Conservation (phyloP, 352 stramenopile genomes). For the Globisporangium emineosum region DNA sequence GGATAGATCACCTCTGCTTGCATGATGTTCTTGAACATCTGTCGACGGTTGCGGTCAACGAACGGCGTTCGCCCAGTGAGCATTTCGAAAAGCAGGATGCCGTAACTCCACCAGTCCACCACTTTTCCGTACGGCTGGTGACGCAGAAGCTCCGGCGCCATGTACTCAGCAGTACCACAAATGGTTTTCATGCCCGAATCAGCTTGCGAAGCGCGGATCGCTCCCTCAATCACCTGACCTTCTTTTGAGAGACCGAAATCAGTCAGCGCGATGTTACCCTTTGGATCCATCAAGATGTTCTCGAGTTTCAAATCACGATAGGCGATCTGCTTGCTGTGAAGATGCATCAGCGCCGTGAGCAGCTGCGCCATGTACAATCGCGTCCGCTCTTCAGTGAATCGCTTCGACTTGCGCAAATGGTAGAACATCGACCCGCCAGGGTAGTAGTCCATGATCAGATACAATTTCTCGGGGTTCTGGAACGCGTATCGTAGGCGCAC, state of each 20-base stretch:
- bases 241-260: constrained; percentile 89
- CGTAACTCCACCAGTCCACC: constrained; percentile 90
- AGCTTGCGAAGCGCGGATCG: constrained; percentile 76
- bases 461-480: constrained; percentile 92
- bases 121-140: constrained; percentile 88
- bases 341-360: constrained; percentile 83
- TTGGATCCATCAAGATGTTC: constrained; percentile 88
- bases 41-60: constrained; percentile 81
- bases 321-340: constrained; percentile 88
- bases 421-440: constrained; percentile 89
- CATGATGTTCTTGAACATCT: constrained; percentile 93
- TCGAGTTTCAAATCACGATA: constrained; percentile 90
- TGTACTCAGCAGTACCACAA: constrained; percentile 87
- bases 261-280: constrained; percentile 85
- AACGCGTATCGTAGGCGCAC: constrained; percentile 85
- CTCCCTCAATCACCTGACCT: constrained; percentile 75
- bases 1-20: constrained; percentile 86
- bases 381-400: constrained; percentile 82
- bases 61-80: constrained; percentile 85
- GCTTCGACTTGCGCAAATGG: constrained; percentile 84
- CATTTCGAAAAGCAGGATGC: constrained; percentile 88
- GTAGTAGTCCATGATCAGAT: constrained; percentile 97
- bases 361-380: constrained; percentile 87
- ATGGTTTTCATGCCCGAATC: constrained; percentile 88
- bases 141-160: constrained; percentile 80